Conservation (phyloP, 2,329 filamentous ascomycete genomes). For the Paecilomyces dactylethromorphus region DNA sequence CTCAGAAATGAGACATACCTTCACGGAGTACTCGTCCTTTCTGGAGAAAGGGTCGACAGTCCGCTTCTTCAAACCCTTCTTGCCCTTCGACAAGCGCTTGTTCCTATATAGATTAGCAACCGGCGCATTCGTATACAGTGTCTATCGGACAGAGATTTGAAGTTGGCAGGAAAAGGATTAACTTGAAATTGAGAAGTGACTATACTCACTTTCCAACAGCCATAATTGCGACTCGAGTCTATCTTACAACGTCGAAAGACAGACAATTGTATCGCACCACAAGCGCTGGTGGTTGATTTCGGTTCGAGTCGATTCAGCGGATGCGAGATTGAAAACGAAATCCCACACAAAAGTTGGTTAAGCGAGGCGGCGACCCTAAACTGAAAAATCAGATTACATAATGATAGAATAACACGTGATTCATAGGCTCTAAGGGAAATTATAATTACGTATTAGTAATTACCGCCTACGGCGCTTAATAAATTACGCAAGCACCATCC, state of each 20-base stretch:
- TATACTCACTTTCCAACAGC: conserved; percentile 71
- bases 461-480: not conserved
- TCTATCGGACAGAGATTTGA: not conserved
- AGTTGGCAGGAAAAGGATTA: not conserved
- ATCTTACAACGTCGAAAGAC: conserved; percentile 35
- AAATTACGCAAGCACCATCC: not conserved
- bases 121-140: not conserved
- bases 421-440: not conserved
- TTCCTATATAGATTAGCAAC: conserved; percentile 55
- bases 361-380: conserved; percentile 35
- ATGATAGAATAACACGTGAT: conserved; percentile 9
- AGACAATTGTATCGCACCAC: conserved; percentile 37
- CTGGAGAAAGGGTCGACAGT: conserved; percentile 93
- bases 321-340: conserved; percentile 31
- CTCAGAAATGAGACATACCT: conserved; percentile 49
- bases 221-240: conserved; percentile 60
- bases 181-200: not conserved
- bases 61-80: conserved; percentile 99
- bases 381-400: conserved; percentile 19
- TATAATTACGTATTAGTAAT: not conserved
- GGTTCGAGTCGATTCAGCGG: conserved; percentile 25
- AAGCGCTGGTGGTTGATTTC: conserved; percentile 31
- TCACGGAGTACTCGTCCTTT: conserved; percentile 99
- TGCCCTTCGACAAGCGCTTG: conserved; percentile 99
- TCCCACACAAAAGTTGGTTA: conserved; percentile 42